Base-by-base conservation (phyloP, 2,329 filamentous ascomycete genomes). In the Trichoderma gracile region DNA sequence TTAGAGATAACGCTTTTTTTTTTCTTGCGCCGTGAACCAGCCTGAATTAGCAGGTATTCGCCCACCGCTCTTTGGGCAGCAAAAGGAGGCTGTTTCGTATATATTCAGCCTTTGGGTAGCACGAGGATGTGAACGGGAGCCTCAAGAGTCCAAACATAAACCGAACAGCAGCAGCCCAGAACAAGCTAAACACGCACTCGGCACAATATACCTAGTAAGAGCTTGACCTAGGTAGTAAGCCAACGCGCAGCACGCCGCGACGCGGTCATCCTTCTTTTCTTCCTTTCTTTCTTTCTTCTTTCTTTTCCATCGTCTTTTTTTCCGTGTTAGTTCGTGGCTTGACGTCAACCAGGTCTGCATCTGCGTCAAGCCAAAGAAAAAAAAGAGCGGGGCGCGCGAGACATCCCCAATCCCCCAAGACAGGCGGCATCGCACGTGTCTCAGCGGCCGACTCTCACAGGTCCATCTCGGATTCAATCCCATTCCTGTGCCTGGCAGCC, bases 351-450 rank as follows among this genome's bases (percentile, higher is more conserved):
- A 6, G 15, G 17, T 38, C 33, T 38, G 33, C 10, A 14, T 38
- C 33, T 38, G 33, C 33, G 33, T 38, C 33, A 38, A 38, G 33
- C 2, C 17, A 21, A 45, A 42, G 42, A 57, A 57, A 21, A 45
- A 42, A 47, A 57, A 57, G 46, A 57, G 63, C 54, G 63, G 57
- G 63, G 45, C 56, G 0, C 10, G 33, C 1, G 2, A 9, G 49
- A 38, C 46, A 19, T 30, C 49, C 49, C 49, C n/a, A 52, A 60
- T 15, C 23, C 49, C 49, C 49, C n/a, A 52, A 60, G 40, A 60
- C 55, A 60, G 5, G 23, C 45, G 45, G 40, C 38, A 27, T 52
- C 23, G 63, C 63, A 65, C 63, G 63, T 65, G 57, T 60, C 27
- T 43, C 10, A 9, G 19, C 21, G 8, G 40, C 47, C 40, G 27